Conservation (phyloP, 73 alveolate species). For the Tetrahymena thermophila region DNA sequence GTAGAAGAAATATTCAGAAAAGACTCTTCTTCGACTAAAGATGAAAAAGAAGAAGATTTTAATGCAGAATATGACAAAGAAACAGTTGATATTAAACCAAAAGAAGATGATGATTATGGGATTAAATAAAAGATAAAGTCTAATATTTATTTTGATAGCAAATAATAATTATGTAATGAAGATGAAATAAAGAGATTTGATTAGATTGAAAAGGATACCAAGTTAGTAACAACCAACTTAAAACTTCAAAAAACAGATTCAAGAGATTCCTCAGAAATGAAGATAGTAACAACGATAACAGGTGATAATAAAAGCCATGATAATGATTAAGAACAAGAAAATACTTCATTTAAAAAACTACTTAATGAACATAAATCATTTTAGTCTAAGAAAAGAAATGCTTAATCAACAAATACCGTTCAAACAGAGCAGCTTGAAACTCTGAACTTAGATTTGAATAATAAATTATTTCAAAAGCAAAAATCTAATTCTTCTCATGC, state of each 20-base stretch:
- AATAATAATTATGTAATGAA: not conserved
- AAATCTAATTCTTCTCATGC: not conserved
- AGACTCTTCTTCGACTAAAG: not conserved
- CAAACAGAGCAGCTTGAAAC: not conserved
- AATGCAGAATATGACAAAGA: not conserved
- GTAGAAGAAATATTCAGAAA: not conserved
- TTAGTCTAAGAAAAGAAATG: not conserved
- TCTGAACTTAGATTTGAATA: not conserved
- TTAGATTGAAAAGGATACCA: no score
- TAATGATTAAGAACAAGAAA: not conserved
- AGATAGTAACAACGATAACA: not conserved
- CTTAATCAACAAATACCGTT: not conserved
- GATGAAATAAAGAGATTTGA: not conserved
- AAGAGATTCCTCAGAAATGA: not conserved
- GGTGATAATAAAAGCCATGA: not conserved
- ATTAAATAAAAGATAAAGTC: not conserved
- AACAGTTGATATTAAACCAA: not conserved
- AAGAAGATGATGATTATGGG: not conserved
- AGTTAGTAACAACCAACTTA: not conserved
- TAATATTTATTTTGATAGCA: not conserved
- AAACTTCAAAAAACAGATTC: not conserved
- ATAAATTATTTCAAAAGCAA: no score
- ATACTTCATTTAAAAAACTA: not conserved
- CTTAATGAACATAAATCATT: not conserved
- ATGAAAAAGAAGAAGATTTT: not conserved